Conservation (phyloP, 2,329 filamentous ascomycete genomes). For the Aspergillus sp. region DNA sequence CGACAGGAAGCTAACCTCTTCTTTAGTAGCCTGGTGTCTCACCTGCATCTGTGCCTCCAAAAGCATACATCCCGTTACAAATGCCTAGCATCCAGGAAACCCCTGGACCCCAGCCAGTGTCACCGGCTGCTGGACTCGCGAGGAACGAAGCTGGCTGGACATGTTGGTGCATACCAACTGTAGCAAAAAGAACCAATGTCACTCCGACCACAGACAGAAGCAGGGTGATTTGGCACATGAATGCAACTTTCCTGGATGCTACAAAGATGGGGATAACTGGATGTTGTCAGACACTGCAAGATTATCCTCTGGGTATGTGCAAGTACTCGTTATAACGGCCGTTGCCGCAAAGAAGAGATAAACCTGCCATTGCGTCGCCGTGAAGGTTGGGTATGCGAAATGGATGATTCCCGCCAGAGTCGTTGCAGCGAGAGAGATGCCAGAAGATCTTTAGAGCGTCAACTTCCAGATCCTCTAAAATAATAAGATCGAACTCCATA, state of each 20-base stretch:
- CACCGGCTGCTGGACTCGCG: slow-evolving; percentile 17
- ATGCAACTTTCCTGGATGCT: background rate
- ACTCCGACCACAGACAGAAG: background rate
- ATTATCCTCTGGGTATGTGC: background rate
- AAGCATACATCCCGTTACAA: slow-evolving; percentile 28
- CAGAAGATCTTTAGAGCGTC: background rate
- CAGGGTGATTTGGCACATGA: background rate
- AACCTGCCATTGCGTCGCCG: slow-evolving; percentile 19
- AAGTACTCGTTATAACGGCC: slow-evolving; percentile 13
- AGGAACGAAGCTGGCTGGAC: slow-evolving; percentile 8
- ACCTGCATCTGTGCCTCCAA: slow-evolving; percentile 22
- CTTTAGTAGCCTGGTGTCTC: slow-evolving; percentile 8
- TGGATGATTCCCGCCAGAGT: slow-evolving; percentile 1
- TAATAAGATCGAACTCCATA: background rate
- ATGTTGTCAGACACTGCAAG: background rate
- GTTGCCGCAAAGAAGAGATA: slow-evolving; percentile 23
- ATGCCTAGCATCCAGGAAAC: slow-evolving; percentile 23
- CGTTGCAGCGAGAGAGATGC: background rate
- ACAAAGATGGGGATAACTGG: background rate
- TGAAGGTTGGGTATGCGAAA: slow-evolving; percentile 1
- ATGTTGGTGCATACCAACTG: slow-evolving; percentile 16
- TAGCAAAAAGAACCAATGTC: slow-evolving; percentile 15
- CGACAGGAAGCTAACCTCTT: background rate
- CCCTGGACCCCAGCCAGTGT: slow-evolving; percentile 26
- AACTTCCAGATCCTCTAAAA: background rate